Evolutionary conservation across 129 eudicot species (phyloP), one percentile per base, ranked within the genome.

Genomic region (Flaveria ramosissima): DNA sequence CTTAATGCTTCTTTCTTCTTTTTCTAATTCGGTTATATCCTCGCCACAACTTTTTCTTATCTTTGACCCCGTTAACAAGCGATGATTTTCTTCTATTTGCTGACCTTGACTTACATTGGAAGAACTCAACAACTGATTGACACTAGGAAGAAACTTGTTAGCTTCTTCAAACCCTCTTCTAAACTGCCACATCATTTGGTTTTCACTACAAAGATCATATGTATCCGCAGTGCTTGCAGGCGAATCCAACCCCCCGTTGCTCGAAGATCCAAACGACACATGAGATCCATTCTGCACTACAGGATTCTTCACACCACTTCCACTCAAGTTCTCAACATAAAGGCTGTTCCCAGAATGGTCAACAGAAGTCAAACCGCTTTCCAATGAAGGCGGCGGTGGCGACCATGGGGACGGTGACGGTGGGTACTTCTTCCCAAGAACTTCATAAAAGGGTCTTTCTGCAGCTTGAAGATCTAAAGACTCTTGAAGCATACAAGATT

Each of bases 101-200:
- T 45, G 52, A 53, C 62, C 80, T 76, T 69, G 85, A 51, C 74
- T 67, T 23, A 50, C 36, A 39, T 76, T 65, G 7, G 62, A n/a
- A 77, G 72, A 85, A 56, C 70, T 57, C 61, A 85, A 73, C 71
- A 85, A 65, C 6, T 71, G 64, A 71, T 78, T 84, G 8, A 26
- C 80, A 61, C 70, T 77, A 5, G 96, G 91, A 72, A 89, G 90
- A 53, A 89, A 89, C 77, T 89, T 89, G 55, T 68, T 88, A 1
- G 97, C 97, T 81, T 89, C 96, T 83, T 88, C 94, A 43, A 84
- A 89, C 41, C 94, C 98, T 66, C 85, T 86, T 43, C 53, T 77
- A 71, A 92, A 92, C 81, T 89, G 85, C 84, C 87, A 90, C 76
- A 84, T 71, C 46, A 84, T 81, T 17, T 86, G 84, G 72, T 83